These are phyloP conservation scores for Pyrenophora graminea DNA, from an alignment of 2,329 filamentous ascomycete species.

Conservation along the genomic window DNA sequence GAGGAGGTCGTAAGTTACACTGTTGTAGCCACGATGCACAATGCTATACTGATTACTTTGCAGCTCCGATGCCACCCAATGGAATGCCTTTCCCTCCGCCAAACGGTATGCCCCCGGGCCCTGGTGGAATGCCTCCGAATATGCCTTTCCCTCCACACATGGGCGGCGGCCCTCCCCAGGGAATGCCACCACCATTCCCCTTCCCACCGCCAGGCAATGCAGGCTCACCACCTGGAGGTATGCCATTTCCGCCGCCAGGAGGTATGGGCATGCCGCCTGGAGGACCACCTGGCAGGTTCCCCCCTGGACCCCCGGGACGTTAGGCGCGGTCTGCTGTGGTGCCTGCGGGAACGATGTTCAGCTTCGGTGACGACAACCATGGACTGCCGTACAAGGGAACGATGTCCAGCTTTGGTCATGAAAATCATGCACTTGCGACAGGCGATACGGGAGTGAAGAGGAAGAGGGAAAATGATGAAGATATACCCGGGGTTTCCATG, in stretches of 20 bases:
- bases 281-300: slow-evolving; percentile 30
- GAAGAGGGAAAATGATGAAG: slow-evolving; percentile 13
- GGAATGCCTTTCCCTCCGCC: slow-evolving; percentile 40
- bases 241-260: slow-evolving; percentile 24
- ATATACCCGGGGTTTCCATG: slow-evolving; percentile 23
- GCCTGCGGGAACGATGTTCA: slow-evolving; percentile 11
- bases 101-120: slow-evolving; percentile 41
- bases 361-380: slow-evolving; percentile 1
- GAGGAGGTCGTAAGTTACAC: slow-evolving; percentile 44
- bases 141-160: slow-evolving; percentile 46
- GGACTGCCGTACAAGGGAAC: slow-evolving; percentile 9
- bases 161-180: slow-evolving; percentile 27
- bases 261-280: slow-evolving; percentile 28
- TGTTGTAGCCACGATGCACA: neutral
- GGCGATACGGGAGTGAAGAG: slow-evolving; percentile 9
- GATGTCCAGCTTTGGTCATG: slow-evolving; percentile 3
- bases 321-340: slow-evolving; percentile 20
- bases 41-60: slow-evolving; percentile 3
- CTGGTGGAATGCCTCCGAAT: slow-evolving; percentile 32
- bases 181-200: slow-evolving; percentile 40
- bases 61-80: slow-evolving; percentile 36
- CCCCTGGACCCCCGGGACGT: slow-evolving; percentile 34
- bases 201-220: slow-evolving; percentile 31
- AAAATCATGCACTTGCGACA: slow-evolving; percentile 4
- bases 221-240: slow-evolving; percentile 40